A percentile compares a stretch with the other conserved stretches of the same genome.
These are phyloP conservation scores for Ceratocystis cacaofunesta DNA, from an alignment of 2,329 filamentous ascomycete genomes.

Conservation along the genomic window DNA sequence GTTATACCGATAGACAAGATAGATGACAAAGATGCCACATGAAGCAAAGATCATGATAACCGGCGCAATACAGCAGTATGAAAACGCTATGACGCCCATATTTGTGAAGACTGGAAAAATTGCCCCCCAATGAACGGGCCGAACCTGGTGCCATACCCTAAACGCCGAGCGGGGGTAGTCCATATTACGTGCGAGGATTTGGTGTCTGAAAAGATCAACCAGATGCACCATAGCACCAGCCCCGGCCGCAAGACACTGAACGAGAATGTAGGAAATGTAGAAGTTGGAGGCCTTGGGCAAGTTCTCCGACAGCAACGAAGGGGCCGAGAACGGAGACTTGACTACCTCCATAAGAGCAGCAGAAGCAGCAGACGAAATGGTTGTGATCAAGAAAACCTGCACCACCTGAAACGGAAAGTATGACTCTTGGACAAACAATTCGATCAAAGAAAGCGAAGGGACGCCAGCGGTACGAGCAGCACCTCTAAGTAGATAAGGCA, in stretches of 20 bases:
- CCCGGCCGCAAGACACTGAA: slow-evolving; percentile 74
- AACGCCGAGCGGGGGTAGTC: slow-evolving; percentile 72
- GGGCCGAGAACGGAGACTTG: slow-evolving; percentile 19
- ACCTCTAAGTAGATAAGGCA: slow-evolving; percentile 64
- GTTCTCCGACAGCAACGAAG: slow-evolving; percentile 45
- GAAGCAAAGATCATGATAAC: slow-evolving; percentile 71
- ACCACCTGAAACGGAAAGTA: slow-evolving; percentile 72
- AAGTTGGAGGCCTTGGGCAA: slow-evolving; percentile 72
- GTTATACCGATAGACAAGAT: slow-evolving; percentile 81
- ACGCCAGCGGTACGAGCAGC: slow-evolving; percentile 57
- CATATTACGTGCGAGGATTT: slow-evolving; percentile 53
- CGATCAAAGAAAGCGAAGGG: slow-evolving; percentile 55
- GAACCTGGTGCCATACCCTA: slow-evolving; percentile 57
- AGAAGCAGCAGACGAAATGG: slow-evolving; percentile 58
- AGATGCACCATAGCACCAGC: slow-evolving; percentile 58
- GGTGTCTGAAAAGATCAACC: slow-evolving; percentile 42
- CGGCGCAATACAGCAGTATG: slow-evolving; percentile 76
- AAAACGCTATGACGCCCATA: slow-evolving; percentile 66
- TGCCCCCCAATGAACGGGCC: slow-evolving; percentile 69
- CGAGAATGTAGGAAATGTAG: slow-evolving; percentile 82
- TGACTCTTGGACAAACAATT: slow-evolving; percentile 62
- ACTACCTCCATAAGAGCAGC: slow-evolving; percentile 50
- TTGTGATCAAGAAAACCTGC: slow-evolving; percentile 73
- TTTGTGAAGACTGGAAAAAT: slow-evolving; percentile 70
- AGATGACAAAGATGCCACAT: slow-evolving; percentile 65